These are phyloP conservation scores for Athelia psychrophila DNA, from an alignment of 1,284 basidiomycete species.

Conservation along the genomic window DNA sequence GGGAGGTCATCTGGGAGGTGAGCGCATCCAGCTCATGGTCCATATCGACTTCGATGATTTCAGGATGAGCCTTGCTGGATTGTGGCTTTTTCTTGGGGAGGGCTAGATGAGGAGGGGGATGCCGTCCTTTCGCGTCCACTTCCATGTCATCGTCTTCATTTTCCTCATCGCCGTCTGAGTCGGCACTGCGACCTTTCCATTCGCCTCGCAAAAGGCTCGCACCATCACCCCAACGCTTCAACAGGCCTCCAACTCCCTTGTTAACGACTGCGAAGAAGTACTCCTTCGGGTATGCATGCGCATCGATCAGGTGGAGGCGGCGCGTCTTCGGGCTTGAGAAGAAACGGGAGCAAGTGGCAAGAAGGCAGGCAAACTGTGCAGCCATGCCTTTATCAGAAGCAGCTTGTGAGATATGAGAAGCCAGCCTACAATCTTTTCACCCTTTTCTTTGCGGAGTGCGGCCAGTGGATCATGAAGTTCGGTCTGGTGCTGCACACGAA, in stretches of 20 bases:
- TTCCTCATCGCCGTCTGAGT: constrained; percentile 17
- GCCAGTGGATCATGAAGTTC: constrained; percentile 87
- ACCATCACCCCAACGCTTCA: constrained; percentile 77
- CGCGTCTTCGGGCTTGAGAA: constrained; percentile 78
- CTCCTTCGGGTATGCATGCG: constrained; percentile 80
- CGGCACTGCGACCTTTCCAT: constrained; percentile 55
- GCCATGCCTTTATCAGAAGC: not conserved
- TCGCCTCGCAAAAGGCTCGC: constrained; percentile 69
- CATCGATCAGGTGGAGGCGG: constrained; percentile 78
- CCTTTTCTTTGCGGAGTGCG: constrained; percentile 69
- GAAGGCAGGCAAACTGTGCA: constrained; percentile 78
- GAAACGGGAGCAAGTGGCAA: constrained; percentile 58
- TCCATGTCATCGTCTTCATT: constrained; percentile 27
- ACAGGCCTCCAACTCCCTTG: constrained; percentile 77
- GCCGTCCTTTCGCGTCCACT: constrained; percentile 19
- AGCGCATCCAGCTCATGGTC: constrained; percentile 42
- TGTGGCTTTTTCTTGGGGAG: not conserved
- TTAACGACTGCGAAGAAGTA: constrained; percentile 89
- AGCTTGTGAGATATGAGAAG: not conserved
- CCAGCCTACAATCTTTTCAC: constrained; percentile 84
- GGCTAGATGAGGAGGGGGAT: not conserved
- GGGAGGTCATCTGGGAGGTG: constrained; percentile 47
- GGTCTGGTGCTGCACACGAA: constrained; percentile 64
- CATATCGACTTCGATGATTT: not conserved
- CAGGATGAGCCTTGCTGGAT: not conserved